Conservation (phyloP, 495 filamentous ascomycete species). For the Letharia columbiana region DNA sequence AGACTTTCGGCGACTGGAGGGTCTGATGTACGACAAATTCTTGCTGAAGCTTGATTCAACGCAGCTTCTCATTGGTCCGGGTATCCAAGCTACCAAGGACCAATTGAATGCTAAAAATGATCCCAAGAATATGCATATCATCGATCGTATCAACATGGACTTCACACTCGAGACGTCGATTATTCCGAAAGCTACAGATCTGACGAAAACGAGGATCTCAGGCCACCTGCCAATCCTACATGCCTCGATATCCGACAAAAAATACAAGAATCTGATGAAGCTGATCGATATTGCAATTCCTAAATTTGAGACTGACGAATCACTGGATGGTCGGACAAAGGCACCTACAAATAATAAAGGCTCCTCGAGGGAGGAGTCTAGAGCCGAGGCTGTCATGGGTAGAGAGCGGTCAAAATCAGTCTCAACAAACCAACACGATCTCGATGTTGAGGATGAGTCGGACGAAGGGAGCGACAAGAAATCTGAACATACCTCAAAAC, state of each 20-base stretch:
- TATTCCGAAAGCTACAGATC: constrained; percentile 81
- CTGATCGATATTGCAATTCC: constrained; percentile 93
- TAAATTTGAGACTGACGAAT: constrained; percentile 55
- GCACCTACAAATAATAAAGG: constrained; percentile 26
- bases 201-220: constrained; percentile 85
- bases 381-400: constrained; percentile 34
- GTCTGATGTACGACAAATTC: constrained; percentile 94
- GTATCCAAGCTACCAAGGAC: constrained; percentile 78
- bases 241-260: constrained; percentile 82
- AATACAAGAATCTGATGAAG: constrained; percentile 94
- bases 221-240: constrained; percentile 89
- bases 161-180: constrained; percentile 90
- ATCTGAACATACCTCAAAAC: constrained; percentile 55
- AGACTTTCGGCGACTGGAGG: constrained; percentile 77
- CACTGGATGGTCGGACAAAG: constrained; percentile 22
- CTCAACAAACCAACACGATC: constrained; percentile 60
- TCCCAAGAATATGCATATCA: constrained; percentile 71
- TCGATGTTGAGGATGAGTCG: constrained; percentile 70
- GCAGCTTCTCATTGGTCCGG: constrained; percentile 91
- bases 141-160: constrained; percentile 94
- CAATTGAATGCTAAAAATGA: constrained; percentile 66
- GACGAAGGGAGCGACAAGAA: constrained; percentile 49
- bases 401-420: constrained; percentile 52
- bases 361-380: constrained; percentile 22
- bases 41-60: constrained; percentile 84